A percentile compares a stretch with the other conserved stretches of the same genome.
phyloP scores from a whole-genome alignment of 2,329 filamentous ascomycete species.

The Colletotrichum sublineola region DNA sequence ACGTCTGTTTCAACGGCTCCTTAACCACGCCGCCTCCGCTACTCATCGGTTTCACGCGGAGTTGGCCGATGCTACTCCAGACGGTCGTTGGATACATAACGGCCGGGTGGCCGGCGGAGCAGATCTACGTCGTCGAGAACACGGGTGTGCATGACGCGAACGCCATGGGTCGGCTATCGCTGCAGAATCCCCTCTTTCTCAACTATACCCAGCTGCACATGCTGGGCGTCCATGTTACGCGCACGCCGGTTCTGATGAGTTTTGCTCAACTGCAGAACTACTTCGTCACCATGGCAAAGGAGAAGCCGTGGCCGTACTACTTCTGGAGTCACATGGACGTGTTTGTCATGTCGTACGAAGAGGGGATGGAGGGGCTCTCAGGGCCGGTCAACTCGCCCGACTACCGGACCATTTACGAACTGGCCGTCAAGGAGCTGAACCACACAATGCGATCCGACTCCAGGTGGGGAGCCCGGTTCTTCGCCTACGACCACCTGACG shows the following conservation, averaged over 20 bases:
- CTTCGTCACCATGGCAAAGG: conserved; percentile 60
- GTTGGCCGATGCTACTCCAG: conserved; percentile 68
- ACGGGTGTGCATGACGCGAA: conserved; percentile 69
- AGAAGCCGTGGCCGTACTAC: conserved; percentile 61
- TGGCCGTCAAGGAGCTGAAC: conserved; percentile 54
- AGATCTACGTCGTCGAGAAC: conserved; percentile 72
- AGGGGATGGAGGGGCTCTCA: conserved; percentile 46
- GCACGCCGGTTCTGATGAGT: conserved; percentile 64
- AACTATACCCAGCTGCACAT: conserved; percentile 63
- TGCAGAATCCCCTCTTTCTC: conserved; percentile 70
- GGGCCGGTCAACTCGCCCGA: conserved; percentile 50
- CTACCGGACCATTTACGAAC: conserved; percentile 58
- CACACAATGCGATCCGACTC: conserved; percentile 49
- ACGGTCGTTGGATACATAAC: conserved; percentile 69
- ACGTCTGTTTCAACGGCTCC: conserved; percentile 55
- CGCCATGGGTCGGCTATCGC: conserved; percentile 57
- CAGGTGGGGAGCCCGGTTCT: conserved; percentile 66
- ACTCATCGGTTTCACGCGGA: conserved; percentile 70
- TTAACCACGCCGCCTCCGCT: conserved; percentile 61
- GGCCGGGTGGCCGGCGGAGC: conserved; percentile 68
- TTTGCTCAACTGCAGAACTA: conserved; percentile 71
- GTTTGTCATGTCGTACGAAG: conserved; percentile 57
- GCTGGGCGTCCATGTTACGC: conserved; percentile 65
- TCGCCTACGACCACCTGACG: conserved; percentile 70
- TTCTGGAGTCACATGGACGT: conserved; percentile 71